These are phyloP conservation scores for Cardamine occulta DNA, from an alignment of 345 rosid species.

Conservation along the genomic window DNA sequence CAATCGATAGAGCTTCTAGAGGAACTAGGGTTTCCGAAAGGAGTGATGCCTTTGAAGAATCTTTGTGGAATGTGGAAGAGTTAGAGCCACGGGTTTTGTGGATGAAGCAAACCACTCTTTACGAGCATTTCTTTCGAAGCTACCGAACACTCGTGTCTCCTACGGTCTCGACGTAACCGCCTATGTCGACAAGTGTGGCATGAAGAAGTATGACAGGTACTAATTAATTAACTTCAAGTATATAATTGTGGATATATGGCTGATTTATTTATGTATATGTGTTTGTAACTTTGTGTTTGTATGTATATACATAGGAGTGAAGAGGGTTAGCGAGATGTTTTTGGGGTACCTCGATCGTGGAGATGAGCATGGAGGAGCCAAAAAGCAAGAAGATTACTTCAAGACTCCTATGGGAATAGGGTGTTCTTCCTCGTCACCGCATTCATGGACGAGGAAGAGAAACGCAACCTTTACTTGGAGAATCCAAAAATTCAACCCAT, in stretches of 20 bases:
- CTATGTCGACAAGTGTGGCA: constrained; percentile 73
- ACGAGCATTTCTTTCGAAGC: constrained; percentile 73
- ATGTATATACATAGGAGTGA: constrained; percentile 43
- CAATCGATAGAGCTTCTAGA: constrained; percentile 72
- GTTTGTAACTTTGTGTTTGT: neutral
- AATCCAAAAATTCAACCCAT: constrained; percentile 33
- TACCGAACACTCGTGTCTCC: constrained; percentile 64
- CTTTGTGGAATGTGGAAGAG: constrained; percentile 89
- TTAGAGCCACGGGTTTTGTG: constrained; percentile 83
- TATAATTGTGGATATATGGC: neutral
- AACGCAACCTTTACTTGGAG: constrained; percentile 53
- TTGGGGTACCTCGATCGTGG: constrained; percentile 84
- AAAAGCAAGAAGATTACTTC: constrained; percentile 61
- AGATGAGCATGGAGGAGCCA: constrained; percentile 73
- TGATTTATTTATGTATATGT: neutral
- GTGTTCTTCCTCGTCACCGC: constrained; percentile 69
- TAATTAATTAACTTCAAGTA: neutral
- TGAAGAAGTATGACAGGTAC: constrained; percentile 90
- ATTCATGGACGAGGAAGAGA: constrained; percentile 82
- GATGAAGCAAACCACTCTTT: constrained; percentile 82
- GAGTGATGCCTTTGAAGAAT: constrained; percentile 81
- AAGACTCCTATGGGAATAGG: constrained; percentile 94
- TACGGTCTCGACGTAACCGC: constrained; percentile 78
- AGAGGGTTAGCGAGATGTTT: constrained; percentile 84
- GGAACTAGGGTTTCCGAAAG: constrained; percentile 89